Base-by-base conservation (phyloP, 1,139 yeast genomes). In the Barnettozyma hawaiiensis region DNA sequence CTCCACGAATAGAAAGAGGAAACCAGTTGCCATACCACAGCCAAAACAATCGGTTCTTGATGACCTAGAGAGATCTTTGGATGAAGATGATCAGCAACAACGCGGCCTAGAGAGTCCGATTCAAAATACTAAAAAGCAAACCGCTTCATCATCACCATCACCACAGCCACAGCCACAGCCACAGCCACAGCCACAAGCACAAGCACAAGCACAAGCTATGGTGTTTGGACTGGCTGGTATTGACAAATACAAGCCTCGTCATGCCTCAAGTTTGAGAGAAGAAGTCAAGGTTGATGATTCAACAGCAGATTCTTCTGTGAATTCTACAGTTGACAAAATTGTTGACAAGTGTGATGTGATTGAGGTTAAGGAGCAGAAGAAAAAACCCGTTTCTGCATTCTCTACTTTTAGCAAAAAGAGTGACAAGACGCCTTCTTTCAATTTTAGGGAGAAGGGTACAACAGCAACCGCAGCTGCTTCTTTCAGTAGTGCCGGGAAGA, bases 1-100 rank as follows among this genome's bases (percentile, higher is more conserved):
- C 15, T 14, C 78, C 22, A 47, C 58, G 16, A 55, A 54, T 37
- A 61, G 58, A 41, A 52, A 55, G 45, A 56, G 48, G 40, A 41
- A 45, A 12, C 31, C 42, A 31, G 38, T 29, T 27, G 22, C 35
- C 10, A 23, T 47, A 4, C 33, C 33, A 26, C 28, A 3, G 16
- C 31, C 33, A 12, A 39, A 48, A 37, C 48, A 47, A 26, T 45
- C 50, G 1, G 48, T 50, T 4, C 36, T 53, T 31, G 53, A 51
- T 35, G 47, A 49, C 37, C 29, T 51, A 19, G 58, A 55, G 40
- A 44, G 51, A 42, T 39, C 53, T 1, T 34, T 55, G 16, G 38
- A 37, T 27, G 40, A 41, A 20, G 46, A 41, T 12, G 37, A 42
- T n/a, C 37, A 28, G 45, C 39, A 18, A 49, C 42, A 18, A 23